phyloP scores from a whole-genome alignment of 257 asterid species.

The Solanum boliviense region DNA sequence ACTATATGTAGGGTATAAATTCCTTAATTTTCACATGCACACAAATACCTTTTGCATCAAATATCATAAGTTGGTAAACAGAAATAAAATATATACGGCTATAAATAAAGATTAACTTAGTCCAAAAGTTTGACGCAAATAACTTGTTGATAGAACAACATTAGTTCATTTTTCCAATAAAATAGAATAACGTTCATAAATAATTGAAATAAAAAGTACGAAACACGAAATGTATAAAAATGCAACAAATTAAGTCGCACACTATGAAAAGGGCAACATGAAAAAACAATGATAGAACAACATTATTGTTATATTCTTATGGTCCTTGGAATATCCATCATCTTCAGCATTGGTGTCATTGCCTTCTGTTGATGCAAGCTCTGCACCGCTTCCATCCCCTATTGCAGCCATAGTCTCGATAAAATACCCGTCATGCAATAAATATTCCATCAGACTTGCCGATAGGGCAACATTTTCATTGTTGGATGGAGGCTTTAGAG shows the following conservation, averaged over 20 bases:
- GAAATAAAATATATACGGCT: too few relatives aligned
- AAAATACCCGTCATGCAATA: too few relatives aligned
- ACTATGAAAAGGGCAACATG: neutral
- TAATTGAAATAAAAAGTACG: neutral
- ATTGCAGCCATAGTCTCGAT: neutral
- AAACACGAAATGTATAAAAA: too few relatives aligned
- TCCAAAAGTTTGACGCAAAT: too few relatives aligned
- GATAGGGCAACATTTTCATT: too few relatives aligned
- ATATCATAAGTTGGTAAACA: too few relatives aligned
- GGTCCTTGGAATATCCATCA: neutral
- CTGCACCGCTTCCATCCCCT: neutral
- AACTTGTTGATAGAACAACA: too few relatives aligned
- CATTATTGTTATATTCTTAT: neutral
- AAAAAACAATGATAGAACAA: neutral
- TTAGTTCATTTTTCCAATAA: too few relatives aligned
- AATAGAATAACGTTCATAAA: neutral
- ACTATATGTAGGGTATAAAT: neutral
- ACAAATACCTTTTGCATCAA: too few relatives aligned
- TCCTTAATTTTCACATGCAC: neutral
- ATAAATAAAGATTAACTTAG: too few relatives aligned
- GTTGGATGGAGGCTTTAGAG: too few relatives aligned
- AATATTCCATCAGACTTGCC: too few relatives aligned
- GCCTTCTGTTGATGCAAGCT: neutral
- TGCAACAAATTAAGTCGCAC: neutral
- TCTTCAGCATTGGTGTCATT: neutral